Percentiles rank a stretch among this genome's conserved stretches.
Evolutionary conservation across 2,329 filamentous ascomycete species (phyloP).

Genomic region (Apiospora sp.): DNA sequence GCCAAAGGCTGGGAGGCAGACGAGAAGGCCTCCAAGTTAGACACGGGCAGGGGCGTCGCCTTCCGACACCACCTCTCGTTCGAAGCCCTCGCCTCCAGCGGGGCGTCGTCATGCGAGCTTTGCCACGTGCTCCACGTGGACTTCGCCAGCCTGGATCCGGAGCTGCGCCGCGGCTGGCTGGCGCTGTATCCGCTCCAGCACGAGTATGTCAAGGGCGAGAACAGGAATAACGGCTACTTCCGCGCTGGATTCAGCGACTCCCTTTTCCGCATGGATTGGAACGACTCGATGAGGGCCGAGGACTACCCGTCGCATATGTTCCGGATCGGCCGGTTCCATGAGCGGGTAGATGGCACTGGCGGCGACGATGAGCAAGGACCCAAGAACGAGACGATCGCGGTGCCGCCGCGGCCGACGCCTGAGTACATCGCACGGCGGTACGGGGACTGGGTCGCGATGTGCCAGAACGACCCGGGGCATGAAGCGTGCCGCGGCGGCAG

Average conservation of each 20-base stretch:
- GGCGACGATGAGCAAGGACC: background rate
- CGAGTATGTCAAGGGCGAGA: slow-evolving; percentile 21
- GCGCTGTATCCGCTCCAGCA: slow-evolving; percentile 32
- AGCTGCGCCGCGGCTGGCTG: slow-evolving; percentile 31
- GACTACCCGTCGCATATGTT: slow-evolving; percentile 31
- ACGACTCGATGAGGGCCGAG: slow-evolving; percentile 23
- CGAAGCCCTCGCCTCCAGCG: slow-evolving; percentile 27
- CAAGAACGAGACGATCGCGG: background rate
- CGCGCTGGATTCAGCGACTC: slow-evolving; percentile 31
- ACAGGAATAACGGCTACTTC: slow-evolving; percentile 31
- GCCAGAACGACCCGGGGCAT: background rate
- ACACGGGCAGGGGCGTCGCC: slow-evolving; percentile 26
- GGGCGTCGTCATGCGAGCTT: slow-evolving; percentile 29
- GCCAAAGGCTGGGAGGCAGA: background rate
- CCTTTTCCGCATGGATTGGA: slow-evolving; percentile 28
- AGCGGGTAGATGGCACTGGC: no score
- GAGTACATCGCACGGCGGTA: background rate
- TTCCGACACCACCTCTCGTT: slow-evolving; percentile 29
- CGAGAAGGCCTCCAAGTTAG: background rate
- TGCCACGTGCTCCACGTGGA: slow-evolving; percentile 31
- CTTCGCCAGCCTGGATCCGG: slow-evolving; percentile 24
- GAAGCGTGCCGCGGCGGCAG: background rate
- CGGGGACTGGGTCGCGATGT: background rate
- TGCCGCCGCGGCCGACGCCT: background rate
- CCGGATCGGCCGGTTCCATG: slow-evolving; percentile 26